Conservation (phyloP, 257 asterid species). For the Lycium ferocissimum region DNA sequence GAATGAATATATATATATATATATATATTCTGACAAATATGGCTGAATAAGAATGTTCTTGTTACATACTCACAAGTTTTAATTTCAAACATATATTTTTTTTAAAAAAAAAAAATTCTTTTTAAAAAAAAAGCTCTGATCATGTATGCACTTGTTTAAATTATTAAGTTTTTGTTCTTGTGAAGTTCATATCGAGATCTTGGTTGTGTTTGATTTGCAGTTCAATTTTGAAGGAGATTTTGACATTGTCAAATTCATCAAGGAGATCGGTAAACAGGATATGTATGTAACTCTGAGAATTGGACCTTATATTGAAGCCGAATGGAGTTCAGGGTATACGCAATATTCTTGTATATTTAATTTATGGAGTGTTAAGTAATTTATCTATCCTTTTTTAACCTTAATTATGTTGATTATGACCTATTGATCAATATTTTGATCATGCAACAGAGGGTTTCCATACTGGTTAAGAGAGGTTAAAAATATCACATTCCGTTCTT, state of each 20-base stretch:
- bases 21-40: too few relatives aligned
- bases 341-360: neutral
- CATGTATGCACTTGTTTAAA: neutral
- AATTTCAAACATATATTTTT: too few relatives aligned
- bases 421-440: neutral
- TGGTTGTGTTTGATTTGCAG: conserved; percentile 42
- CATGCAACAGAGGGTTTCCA: conserved; percentile 78
- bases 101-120: too few relatives aligned
- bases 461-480: conserved; percentile 81
- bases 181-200: neutral
- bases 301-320: conserved; percentile 95
- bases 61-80: too few relatives aligned
- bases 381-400: neutral
- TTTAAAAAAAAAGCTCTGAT: too few relatives aligned
- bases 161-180: neutral
- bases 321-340: conserved; percentile 89
- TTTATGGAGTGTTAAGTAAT: neutral
- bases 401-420: neutral
- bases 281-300: conserved; percentile 85
- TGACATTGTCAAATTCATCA: conserved; percentile 74
- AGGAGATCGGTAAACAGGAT: conserved; percentile 61
- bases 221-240: conserved; percentile 67
- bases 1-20: too few relatives aligned
- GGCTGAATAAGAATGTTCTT: too few relatives aligned
- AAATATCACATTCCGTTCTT: conserved; percentile 77